These are phyloP conservation scores for Dentipellis fragilis DNA, from an alignment of 768 basidiomycete genomes.

Conservation along the genomic window DNA sequence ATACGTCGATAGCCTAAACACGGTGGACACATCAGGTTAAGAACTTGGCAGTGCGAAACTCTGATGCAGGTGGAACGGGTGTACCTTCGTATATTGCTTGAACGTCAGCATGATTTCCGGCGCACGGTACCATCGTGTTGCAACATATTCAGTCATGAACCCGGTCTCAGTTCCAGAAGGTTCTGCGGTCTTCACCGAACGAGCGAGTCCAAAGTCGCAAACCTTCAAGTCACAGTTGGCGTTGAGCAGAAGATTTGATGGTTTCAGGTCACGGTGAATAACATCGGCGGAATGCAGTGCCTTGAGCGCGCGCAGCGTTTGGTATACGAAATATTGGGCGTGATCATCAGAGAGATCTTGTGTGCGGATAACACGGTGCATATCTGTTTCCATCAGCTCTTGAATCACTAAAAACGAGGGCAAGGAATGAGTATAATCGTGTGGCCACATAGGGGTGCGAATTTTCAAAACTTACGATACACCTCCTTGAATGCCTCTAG, in stretches of 20 bases:
- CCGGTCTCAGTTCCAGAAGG: slow-evolving; percentile 76
- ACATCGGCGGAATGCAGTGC: slow-evolving; percentile 95
- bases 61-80: slow-evolving; percentile 26
- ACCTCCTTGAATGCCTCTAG: slow-evolving; percentile 84
- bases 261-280: slow-evolving; percentile 94
- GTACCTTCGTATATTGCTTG: slow-evolving; percentile 91
- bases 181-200: slow-evolving; percentile 81
- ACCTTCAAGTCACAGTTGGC: slow-evolving; percentile 96
- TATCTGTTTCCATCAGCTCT: slow-evolving; percentile 92
- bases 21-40: neutral
- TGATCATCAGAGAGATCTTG: slow-evolving; percentile 95
- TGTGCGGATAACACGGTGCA: slow-evolving; percentile 93
- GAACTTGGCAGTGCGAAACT: slow-evolving; percentile 23
- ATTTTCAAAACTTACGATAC: slow-evolving; percentile 39
- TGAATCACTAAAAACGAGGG: slow-evolving; percentile 52
- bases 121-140: slow-evolving; percentile 97
- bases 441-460: neutral
- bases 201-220: slow-evolving; percentile 89
- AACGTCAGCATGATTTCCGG: slow-evolving; percentile 99
- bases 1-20: slow-evolving; percentile 72
- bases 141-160: slow-evolving; percentile 97
- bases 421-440: neutral
- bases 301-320: slow-evolving; percentile 91
- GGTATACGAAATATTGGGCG: slow-evolving; percentile 88
- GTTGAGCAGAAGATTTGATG: slow-evolving; percentile 93